Evolutionary conservation across 805 yeast species (phyloP), one percentile per base, ranked within the genome.

Genomic region (Schwanniomyces sp.): DNA sequence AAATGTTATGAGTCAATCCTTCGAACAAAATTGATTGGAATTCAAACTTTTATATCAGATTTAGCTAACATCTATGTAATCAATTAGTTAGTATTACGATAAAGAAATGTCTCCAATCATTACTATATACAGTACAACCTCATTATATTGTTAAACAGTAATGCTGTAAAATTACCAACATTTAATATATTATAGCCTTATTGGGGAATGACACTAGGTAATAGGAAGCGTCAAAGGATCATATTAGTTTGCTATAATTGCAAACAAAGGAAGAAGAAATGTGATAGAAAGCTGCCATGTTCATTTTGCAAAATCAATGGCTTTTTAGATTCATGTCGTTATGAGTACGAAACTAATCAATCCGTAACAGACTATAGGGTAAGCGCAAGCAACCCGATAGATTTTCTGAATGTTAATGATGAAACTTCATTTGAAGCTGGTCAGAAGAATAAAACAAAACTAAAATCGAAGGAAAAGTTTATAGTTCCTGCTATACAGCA

Each of bases 241-340:
- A 11, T 27, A 10, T 52, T 79, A 7, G 76, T 77, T 0, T 78
- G 83, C 53, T 72, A 69, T 25, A 69, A 70, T 34, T 78, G 82
- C 49, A 65, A 79, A 14, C 69, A 64, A 54, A 62, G 77, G 40
- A 78, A 78, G 54, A 75, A 74, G 32, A 76, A 75, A 54, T 69
- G 74, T 50, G 71, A 69, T 47, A 55, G 67, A 18, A 49, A 61
- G 12, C 54, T 59, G 37, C 73, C 75, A 2, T 68, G 72, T 47
- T 53, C 61, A 21, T 48, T 55, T 29, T 58, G 63, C 42, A 12
- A 27, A 27, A 4, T 27, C 6, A 27, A 11, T 27, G 30, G 12
- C 12, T 29, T 21, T 5, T 9, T 10, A 29, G 36, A 27, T 7
- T 16, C 24, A 28, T 41, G 44, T 29, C n/a, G 7, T 16, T 41